Evolutionary conservation across 306 rosid species (phyloP).

Genomic region (Abrus pulchellus): DNA sequence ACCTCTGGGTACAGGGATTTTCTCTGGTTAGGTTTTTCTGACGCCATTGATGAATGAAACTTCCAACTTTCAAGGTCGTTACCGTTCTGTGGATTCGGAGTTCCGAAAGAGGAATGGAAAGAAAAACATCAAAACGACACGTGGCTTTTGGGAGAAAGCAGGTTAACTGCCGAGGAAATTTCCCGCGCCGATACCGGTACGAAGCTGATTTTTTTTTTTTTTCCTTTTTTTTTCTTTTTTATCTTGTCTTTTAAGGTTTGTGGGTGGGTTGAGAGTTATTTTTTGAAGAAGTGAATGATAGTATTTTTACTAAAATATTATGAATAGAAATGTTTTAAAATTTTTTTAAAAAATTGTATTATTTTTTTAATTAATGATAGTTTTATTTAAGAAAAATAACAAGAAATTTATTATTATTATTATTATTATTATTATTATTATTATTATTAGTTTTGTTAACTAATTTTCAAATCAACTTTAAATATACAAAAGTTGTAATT

Average conservation of each 20-base stretch:
- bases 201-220: neutral
- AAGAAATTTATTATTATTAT: too few relatives aligned
- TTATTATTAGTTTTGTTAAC: too few relatives aligned
- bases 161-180: slow-evolving; percentile 20
- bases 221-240: too few relatives aligned
- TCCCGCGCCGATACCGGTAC: slow-evolving; percentile 42
- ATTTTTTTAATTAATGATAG: too few relatives aligned
- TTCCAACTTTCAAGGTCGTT: slow-evolving; percentile 19
- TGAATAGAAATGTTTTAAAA: neutral
- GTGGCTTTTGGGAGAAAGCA: slow-evolving; percentile 3
- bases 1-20: slow-evolving; percentile 57
- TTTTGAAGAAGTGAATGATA: neutral
- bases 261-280: too few relatives aligned
- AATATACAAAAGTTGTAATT: too few relatives aligned
- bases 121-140: slow-evolving; percentile 29
- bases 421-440: too few relatives aligned
- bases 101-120: slow-evolving; percentile 3
- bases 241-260: too few relatives aligned
- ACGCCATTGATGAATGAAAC: slow-evolving; percentile 54
- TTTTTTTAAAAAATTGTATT: neutral
- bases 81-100: slow-evolving; percentile 10
- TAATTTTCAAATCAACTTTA: too few relatives aligned
- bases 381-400: too few relatives aligned
- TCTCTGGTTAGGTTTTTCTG: slow-evolving; percentile 43
- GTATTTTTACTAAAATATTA: neutral